Base-by-base conservation (phyloP, 495 filamentous ascomycete species). In the Aspergillus kassunensis region DNA sequence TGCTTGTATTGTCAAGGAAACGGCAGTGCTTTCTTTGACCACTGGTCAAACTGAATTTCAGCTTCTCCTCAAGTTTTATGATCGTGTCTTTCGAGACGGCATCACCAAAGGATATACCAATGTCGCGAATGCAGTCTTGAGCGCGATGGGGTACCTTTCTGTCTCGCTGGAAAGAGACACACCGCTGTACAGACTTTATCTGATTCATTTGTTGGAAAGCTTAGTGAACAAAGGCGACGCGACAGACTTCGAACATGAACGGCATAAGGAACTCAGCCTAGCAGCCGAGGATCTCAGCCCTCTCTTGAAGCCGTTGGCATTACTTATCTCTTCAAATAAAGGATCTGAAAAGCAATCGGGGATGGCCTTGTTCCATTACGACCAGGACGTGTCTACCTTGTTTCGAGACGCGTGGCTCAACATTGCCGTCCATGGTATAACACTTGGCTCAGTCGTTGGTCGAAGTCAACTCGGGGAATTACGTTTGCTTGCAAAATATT, bases 331-430 rank as follows among this genome's bases (percentile, higher is more conserved):
- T 20, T 71, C 66, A 31, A 72, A 81, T 53, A 75, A 18, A 57
- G 74, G 5, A 56, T 67, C 13, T 58, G 71, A 7, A 71, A 73
- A n/a, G 54, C 45, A 27, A 48, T 31, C 12, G 47, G 46, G 30
- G 49, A 44, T 18, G 47, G 36, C 41, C 18, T 49, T 41, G 37
- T 49, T 45, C 36, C 66, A 74, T 15, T 81, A 86, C 55, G 83
- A 89, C 40, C 79, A 83, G 46, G 79, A 89, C 34, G 78, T 79
- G 18, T 70, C 80, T 44, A 77, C 81, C 16, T 72, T 95, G 40
- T 82, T 93, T 55, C 85, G 91, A 30, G 90, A 97, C 74, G 89
- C 89, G 12, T 98, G 93, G 93, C 96, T 96, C 67, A 98, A 98
- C 63, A 87, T 97, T 44, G 87, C 89, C 24, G 85, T 97, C 7